Evolutionary conservation across 1,139 yeast genomes (phyloP), one percentile per base, ranked within the genome.

Genomic region (Debaryomyces psychrophilus): DNA sequence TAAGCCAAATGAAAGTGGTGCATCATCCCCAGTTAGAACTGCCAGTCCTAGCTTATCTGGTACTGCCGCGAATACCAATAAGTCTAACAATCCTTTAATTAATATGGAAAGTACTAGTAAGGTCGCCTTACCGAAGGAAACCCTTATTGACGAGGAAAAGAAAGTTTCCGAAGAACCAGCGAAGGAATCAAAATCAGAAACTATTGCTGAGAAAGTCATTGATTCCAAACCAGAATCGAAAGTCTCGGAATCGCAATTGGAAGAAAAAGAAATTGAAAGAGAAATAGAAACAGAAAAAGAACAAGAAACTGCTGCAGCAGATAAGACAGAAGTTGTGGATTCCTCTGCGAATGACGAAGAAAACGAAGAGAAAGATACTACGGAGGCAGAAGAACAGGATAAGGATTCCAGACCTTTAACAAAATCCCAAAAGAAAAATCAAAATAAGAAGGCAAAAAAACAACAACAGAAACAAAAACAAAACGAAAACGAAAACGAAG

Each of bases 101-200:
- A 69, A 62, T 45, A 60, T 67, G 48, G 71, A 69, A 29, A 62
- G 65, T 42, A 49, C 61, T 6, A 60, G 67, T 44, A 61, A 62
- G 31, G 69, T 70, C 26, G 62, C 64, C 37, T 63, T 73, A 41
- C 76, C 73, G 12, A 73, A 71, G 58, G 79, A 73, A 52, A 74
- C 79, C 2, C 65, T 74, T 47, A 74, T 73, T 47, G 79, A 68
- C 47, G 70, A 65, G 17, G 50, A 47, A 17, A 47, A 38, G 44
- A 48, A 36, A 27, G 31, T n/a, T 8, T 31, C 27, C 18, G 42
- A 28, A 7, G 45, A 37, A n/a, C 38, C 43, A 45, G 49, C 44
- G 49, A 22, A 25, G 12, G 27, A 31, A 26, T 6, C 33, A 22
- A 26, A 27, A 22, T 20, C 17, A n/a, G 36, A 38, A 25, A 22